Base-by-base conservation (phyloP, 805 yeast species). In the Peterozyma xylosa region DNA sequence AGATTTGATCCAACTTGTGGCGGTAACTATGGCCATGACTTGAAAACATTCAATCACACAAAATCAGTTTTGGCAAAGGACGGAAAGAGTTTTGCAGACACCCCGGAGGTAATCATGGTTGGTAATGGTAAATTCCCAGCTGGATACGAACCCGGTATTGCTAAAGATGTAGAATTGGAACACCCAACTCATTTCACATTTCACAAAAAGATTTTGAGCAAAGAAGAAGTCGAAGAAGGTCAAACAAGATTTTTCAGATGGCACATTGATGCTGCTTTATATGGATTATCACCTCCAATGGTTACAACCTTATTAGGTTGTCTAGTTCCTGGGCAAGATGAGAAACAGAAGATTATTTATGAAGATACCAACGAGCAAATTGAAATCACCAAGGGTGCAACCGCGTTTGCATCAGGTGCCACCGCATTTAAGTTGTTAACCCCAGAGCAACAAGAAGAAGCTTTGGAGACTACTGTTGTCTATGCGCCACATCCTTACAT, bases 401-500 rank as follows among this genome's bases (percentile, higher is more conserved):
- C 96, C 7, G 89, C 93, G 17, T 88, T 88, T 61, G 86, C 86
- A 13, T 79, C 88, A 37, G 96, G 96, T n/a, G 82, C 79, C 37
- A 76, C 70, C 33, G 95, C 95, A 0, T 88, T 83, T 57, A 78
- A 80, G 35, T 54, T 71, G 18, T 70, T 88, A 43, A 69, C 81
- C 9, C 77, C 71, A 5, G 86, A 82, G 57, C 93, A 87, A 48
- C 76, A 87, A 62, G 67, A 82, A 48, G 72, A 80, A 50, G 96
- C 90, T 2, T 70, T 86, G 47, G 71, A 74, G 57, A 82, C 95
- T n/a, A 80, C 78, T 3, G 91, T 88, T 17, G 86, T 81, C 38
- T 88, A 88, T 60, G 95, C 96, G 14, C 96, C 96, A 35, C 96
- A 88, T 60, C 96, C 96, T 37, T 88, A 87, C 63, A 88, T 88